phyloP scores from a whole-genome alignment of 352 stramenopile genomes.

The Globisporangium cylindrosporum region DNA sequence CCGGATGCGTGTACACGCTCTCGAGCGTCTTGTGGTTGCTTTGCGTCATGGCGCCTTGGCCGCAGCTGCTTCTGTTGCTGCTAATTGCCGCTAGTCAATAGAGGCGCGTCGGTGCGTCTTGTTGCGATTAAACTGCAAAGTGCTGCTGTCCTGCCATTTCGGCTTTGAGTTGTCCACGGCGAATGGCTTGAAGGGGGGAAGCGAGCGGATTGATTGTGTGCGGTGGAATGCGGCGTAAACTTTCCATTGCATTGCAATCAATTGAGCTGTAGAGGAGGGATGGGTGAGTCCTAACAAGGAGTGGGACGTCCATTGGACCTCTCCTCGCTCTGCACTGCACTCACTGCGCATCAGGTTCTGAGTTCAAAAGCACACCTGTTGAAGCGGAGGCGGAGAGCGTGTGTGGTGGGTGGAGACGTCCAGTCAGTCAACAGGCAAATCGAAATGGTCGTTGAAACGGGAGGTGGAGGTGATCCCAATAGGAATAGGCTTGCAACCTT shows the following conservation, averaged over 20 bases:
- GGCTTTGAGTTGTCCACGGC: too few species aligned
- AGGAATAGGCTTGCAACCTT: too few species aligned
- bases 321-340: neutral
- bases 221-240: too few species aligned
- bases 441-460: too few species aligned
- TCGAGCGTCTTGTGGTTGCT: slow-evolving; percentile 12
- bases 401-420: neutral
- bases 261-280: neutral
- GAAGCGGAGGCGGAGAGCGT: neutral
- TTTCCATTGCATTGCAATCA: neutral
- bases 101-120: neutral
- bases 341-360: neutral
- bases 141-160: neutral
- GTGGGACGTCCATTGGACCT: neutral
- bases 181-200: neutral
- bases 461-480: too few species aligned
- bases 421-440: too few species aligned
- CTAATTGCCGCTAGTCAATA: neutral
- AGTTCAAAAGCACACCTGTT: neutral
- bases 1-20: slow-evolving; percentile 11
- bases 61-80: neutral
- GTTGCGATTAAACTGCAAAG: neutral
- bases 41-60: neutral
- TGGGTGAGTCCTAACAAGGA: neutral
- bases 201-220: too few species aligned